Percentiles rank a stretch among this genome's conserved stretches.
Evolutionary conservation across 768 basidiomycete genomes (phyloP).

Genomic region (Saitozyma sp.): DNA sequence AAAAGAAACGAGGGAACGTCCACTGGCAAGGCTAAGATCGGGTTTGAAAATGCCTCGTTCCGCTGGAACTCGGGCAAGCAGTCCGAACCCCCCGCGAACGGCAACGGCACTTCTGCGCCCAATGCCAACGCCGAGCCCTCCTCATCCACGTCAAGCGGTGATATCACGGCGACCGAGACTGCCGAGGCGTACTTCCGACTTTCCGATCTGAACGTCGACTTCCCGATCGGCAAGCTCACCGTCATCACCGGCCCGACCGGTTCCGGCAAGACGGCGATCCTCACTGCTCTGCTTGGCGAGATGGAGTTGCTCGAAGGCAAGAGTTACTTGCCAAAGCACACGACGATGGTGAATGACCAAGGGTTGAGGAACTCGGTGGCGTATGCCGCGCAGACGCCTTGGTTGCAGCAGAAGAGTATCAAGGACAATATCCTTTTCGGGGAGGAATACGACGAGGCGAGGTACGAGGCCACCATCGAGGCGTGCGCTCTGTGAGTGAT

Average conservation of each 20-base stretch:
- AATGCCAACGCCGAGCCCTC: conserved; percentile 9
- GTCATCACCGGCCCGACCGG: conserved; percentile 74
- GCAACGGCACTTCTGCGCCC: conserved; percentile 1
- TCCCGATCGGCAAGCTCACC: conserved; percentile 71
- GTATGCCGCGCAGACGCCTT: conserved; percentile 67
- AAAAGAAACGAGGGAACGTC: conserved; percentile 55
- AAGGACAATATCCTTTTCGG: conserved; percentile 52
- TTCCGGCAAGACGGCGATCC: conserved; percentile 75
- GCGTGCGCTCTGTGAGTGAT: conserved; percentile 44
- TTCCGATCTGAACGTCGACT: conserved; percentile 64
- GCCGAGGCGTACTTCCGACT: conserved; percentile 66
- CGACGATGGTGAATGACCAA: conserved; percentile 54
- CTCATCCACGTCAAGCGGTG: background rate
- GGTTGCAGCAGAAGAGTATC: conserved; percentile 54
- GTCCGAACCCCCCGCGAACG: conserved; percentile 38
- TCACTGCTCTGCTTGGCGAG: conserved; percentile 57
- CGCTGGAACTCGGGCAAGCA: conserved; percentile 62
- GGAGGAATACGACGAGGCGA: conserved; percentile 46
- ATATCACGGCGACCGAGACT: conserved; percentile 20
- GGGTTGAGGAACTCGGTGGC: conserved; percentile 59
- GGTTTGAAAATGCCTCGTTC: conserved; percentile 63
- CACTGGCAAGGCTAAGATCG: conserved; percentile 54
- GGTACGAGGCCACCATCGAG: conserved; percentile 43
- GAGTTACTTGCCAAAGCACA: conserved; percentile 68
- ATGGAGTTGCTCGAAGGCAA: conserved; percentile 56